These are phyloP conservation scores for Ophiostoma piceae DNA, from an alignment of 2,329 filamentous ascomycete species.

Conservation along the genomic window DNA sequence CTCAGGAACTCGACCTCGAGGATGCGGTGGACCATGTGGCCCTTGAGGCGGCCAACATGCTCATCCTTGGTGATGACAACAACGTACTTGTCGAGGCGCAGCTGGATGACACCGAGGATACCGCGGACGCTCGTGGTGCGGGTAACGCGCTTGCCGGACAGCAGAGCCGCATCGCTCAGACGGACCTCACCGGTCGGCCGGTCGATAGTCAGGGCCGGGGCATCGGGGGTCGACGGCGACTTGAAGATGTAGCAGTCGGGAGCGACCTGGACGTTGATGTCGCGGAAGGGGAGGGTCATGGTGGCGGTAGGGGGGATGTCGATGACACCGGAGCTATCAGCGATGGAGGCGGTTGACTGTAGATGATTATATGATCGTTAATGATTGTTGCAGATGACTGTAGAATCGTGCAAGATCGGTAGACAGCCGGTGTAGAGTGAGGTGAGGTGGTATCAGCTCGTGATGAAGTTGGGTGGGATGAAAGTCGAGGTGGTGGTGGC, in stretches of 20 bases:
- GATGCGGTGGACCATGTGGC: conserved; percentile 94
- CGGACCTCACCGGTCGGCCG: conserved; percentile 87
- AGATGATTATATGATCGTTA: not conserved
- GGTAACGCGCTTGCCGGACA: conserved; percentile 64
- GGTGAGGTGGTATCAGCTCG: not conserved
- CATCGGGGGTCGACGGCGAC: conserved; percentile 86
- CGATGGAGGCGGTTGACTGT: not conserved
- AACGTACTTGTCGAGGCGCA: conserved; percentile 94
- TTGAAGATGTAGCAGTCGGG: conserved; percentile 92
- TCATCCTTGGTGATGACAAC: conserved; percentile 93
- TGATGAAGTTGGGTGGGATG: conserved; percentile 2
- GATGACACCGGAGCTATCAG: not conserved
- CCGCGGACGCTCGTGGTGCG: conserved; percentile 88
- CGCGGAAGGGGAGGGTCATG: conserved; percentile 67
- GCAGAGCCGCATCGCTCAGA: conserved; percentile 71
- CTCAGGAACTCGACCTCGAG: conserved; percentile 87
- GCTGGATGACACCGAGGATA: conserved; percentile 87
- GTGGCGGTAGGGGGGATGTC: conserved; percentile 20
- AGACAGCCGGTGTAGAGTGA: not conserved
- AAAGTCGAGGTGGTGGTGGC: not conserved
- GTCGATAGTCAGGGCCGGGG: conserved; percentile 82
- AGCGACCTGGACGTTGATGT: conserved; percentile 94
- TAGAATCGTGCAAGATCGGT: not conserved
- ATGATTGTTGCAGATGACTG: not conserved
- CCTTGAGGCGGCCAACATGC: conserved; percentile 83